These are phyloP conservation scores for Zygotorulaspora mrakii DNA, from an alignment of 1,139 yeast genomes.

Conservation along the genomic window DNA sequence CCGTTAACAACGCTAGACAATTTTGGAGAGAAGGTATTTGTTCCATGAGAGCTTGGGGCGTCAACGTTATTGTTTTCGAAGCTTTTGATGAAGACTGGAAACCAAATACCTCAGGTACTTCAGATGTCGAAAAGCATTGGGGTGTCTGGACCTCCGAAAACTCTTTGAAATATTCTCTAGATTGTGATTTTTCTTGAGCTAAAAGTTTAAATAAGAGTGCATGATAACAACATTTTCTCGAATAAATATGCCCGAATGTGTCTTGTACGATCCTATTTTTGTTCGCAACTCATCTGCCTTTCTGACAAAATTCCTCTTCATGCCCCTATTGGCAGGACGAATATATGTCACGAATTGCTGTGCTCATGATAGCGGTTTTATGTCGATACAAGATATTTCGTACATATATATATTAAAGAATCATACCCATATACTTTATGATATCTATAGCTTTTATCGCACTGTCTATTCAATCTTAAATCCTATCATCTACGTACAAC, in stretches of 20 bases:
- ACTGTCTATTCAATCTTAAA: no score
- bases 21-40: conserved; percentile 89
- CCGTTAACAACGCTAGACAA: conserved; percentile 64
- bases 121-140: conserved; percentile 89
- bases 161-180: conserved; percentile 54
- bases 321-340: no score
- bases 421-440: background rate
- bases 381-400: no score
- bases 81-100: conserved; percentile 96
- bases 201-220: background rate
- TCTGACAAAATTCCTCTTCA: no score
- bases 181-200: conserved; percentile 46
- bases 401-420: no score
- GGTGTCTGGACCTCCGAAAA: conserved; percentile 70
- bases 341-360: no score
- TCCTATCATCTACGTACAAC: background rate
- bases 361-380: no score
- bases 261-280: no score
- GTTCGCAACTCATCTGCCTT: no score
- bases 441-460: no score
- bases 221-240: no score
- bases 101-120: conserved; percentile 80
- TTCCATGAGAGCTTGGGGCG: conserved; percentile 92
- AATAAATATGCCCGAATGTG: no score
- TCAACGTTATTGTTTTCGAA: conserved; percentile 87